Evolutionary conservation across 139 green algal species (phyloP), one percentile per base, ranked within the genome.

Genomic region (Mesostigma viride): DNA sequence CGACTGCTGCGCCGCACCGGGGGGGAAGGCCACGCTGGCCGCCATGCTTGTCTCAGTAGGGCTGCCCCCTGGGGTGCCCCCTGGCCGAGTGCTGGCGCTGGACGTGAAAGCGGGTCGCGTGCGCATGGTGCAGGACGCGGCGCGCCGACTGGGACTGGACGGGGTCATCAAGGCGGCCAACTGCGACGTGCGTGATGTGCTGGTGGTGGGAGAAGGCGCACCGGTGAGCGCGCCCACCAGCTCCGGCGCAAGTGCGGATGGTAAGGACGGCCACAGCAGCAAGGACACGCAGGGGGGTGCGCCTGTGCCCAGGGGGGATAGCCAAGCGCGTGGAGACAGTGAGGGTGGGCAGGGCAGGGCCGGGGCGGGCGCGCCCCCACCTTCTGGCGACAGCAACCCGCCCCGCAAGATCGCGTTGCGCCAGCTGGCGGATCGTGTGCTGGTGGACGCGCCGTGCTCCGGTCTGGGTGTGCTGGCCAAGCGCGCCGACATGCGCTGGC

Each of bases 391-490:
- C 14, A 8, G 17, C 48, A 59, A 24, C 59, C 58, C 20, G 5
- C 59, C 31, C 32, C 59, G 6, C n/a, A n/a, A n/a, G n/a, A n/a
- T n/a, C n/a, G n/a, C n/a, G n/a, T n/a, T n/a, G n/a, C n/a, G n/a
- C n/a, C n/a, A n/a, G 26, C 59, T 30, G 1, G 69, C 64, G n/a
- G 69, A 75, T 64, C 32, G 33, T 11, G 90, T 96, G 51, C 82
- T 96, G 51, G 45, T 96, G 47, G 90, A 96, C 46, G 88, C 84
- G 6, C 90, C 90, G 1, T 96, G 90, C 82, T 87, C 79, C n/a
- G 89, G 89, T 30, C 84, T 81, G 4, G 90, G 90, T 0, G 89
- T 96, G 58, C 79, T 96, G 28, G 59, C 74, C 17, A 95, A 94
- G 75, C 76, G 86, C 0, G 84, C 91, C 0, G 90, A 96, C 76